Conservation (phyloP, 257 asterid species). For the Nicotiana paniculata region DNA sequence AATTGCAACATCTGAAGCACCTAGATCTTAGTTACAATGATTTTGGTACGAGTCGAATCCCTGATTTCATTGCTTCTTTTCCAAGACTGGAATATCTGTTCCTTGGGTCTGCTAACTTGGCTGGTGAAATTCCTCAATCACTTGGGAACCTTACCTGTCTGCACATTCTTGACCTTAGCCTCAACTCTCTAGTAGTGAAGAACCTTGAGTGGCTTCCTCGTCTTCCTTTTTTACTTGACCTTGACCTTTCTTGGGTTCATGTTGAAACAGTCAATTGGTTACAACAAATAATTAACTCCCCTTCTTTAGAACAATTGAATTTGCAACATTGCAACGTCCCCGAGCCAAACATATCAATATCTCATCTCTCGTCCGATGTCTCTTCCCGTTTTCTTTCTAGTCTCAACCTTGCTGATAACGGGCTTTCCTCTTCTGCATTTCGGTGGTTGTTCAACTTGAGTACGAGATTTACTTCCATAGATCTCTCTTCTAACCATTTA, state of each 20-base stretch:
- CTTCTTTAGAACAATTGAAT: neutral
- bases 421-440: neutral
- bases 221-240: neutral
- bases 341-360: neutral
- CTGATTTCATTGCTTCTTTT: slow-evolving; percentile 4
- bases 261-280: neutral
- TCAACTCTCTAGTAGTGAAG: neutral
- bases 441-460: neutral
- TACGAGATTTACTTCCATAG: neutral
- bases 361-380: neutral
- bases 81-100: neutral
- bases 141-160: slow-evolving; percentile 6
- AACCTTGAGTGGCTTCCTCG: slow-evolving; percentile 7
- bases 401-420: neutral
- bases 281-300: neutral
- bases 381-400: neutral
- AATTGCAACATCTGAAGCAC: slow-evolving; percentile 8
- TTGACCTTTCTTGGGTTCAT: neutral
- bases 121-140: neutral
- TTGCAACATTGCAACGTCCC: neutral
- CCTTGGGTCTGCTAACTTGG: neutral
- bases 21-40: slow-evolving; percentile 5
- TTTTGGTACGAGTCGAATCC: neutral
- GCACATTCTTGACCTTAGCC: neutral
- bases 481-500: neutral